A percentile compares a stretch with the other conserved stretches of the same genome.
These are phyloP conservation scores for Pterocarpus macrocarpus DNA, from an alignment of 306 rosid genomes.

Conservation along the genomic window DNA sequence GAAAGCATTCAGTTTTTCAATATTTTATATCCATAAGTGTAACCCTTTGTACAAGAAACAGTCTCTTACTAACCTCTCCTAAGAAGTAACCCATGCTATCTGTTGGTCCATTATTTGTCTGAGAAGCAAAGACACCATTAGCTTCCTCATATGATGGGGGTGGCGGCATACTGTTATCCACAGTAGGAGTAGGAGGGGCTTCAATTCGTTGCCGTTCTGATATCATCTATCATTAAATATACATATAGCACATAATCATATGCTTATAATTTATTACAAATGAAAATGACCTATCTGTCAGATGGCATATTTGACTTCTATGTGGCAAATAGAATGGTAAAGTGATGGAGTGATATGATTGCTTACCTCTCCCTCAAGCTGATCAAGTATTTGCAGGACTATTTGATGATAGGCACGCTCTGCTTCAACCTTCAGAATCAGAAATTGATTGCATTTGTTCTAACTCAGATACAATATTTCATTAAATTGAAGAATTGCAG, in stretches of 20 bases:
- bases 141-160: slow-evolving; percentile 92
- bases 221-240: slow-evolving; percentile 70
- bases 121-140: slow-evolving; percentile 83
- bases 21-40: slow-evolving; percentile 7
- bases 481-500: slow-evolving; percentile 16
- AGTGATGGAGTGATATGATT: background rate
- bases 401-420: slow-evolving; percentile 91
- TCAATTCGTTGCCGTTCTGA: slow-evolving; percentile 90
- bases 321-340: slow-evolving; percentile 10
- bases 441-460: slow-evolving; percentile 34
- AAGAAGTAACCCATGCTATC: slow-evolving; percentile 86
- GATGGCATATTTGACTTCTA: slow-evolving; percentile 27
- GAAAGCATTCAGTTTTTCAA: slow-evolving; percentile 26
- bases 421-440: slow-evolving; percentile 78
- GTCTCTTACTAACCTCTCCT: slow-evolving; percentile 79
- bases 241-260: slow-evolving; percentile 42
- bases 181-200: slow-evolving; percentile 81
- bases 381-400: slow-evolving; percentile 86
- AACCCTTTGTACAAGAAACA: slow-evolving; percentile 17
- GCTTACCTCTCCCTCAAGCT: slow-evolving; percentile 93
- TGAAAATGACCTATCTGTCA: slow-evolving; percentile 28
- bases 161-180: slow-evolving; percentile 77
- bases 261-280: slow-evolving; percentile 18
- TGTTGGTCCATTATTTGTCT: slow-evolving; percentile 70
- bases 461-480: slow-evolving; percentile 21